These are phyloP conservation scores for Trichophyton schoenleinii DNA, from an alignment of 2,329 filamentous ascomycete genomes.

Conservation along the genomic window DNA sequence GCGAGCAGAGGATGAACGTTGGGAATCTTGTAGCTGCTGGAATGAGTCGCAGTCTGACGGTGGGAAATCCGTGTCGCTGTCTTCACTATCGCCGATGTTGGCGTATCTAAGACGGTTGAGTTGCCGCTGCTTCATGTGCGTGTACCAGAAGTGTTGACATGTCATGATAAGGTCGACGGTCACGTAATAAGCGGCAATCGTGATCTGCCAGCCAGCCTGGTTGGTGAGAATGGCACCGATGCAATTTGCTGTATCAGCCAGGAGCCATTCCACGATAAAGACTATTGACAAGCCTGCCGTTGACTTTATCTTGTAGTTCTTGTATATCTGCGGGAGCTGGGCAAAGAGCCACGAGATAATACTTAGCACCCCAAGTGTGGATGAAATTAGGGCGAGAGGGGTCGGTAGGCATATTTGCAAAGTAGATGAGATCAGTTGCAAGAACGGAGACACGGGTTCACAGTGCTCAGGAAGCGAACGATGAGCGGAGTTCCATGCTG, in stretches of 20 bases:
- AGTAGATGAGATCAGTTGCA: conserved; percentile 44
- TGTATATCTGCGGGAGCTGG: conserved; percentile 56
- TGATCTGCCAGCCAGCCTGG: conserved; percentile 55
- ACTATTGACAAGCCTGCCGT: conserved; percentile 53
- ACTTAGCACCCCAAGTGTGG: conserved; percentile 47
- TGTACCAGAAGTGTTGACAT: conserved; percentile 55
- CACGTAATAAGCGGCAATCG: conserved; percentile 54
- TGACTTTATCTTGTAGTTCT: conserved; percentile 52
- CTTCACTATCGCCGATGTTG: conserved; percentile 18
- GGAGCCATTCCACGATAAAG: conserved; percentile 54
- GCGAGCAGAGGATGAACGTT: conserved; percentile 16
- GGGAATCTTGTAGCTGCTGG: conserved; percentile 12
- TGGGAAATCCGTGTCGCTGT: conserved; percentile 23
- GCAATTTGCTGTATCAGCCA: conserved; percentile 52
- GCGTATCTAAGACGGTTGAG: conserved; percentile 23
- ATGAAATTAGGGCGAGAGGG: conserved; percentile 49
- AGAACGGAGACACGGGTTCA: conserved; percentile 46
- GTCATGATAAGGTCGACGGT: conserved; percentile 52
- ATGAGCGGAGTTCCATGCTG: conserved; percentile 11
- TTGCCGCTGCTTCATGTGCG: conserved; percentile 40
- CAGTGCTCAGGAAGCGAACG: conserved; percentile 45
- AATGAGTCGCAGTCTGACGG: conserved; percentile 23
- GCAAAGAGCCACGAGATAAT: conserved; percentile 58
- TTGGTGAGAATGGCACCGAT: conserved; percentile 50
- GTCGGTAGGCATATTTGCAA: conserved; percentile 54